These are phyloP conservation scores for Hansenula sp. DNA, from an alignment of 1,139 yeast species.

Conservation along the genomic window DNA sequence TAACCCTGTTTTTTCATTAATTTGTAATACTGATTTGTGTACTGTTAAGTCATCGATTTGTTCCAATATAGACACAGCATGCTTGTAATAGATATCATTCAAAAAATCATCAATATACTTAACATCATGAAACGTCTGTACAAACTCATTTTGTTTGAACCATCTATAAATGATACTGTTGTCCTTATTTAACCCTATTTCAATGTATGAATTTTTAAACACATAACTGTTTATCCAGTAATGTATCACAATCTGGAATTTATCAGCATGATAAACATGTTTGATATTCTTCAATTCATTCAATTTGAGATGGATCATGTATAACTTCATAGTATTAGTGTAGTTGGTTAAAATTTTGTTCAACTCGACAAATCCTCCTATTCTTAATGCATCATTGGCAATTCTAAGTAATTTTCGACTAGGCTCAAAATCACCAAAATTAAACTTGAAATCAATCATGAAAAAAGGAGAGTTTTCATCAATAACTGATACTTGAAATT, in stretches of 20 bases:
- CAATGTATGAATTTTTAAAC: constrained; percentile 50
- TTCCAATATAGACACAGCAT: constrained; percentile 30
- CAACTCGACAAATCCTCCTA: constrained; percentile 51
- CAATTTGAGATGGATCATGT: constrained; percentile 64
- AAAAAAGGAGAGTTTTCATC: constrained; percentile 70
- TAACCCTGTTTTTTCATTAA: constrained; percentile 31
- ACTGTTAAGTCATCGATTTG: constrained; percentile 24
- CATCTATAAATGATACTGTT: constrained; percentile 59
- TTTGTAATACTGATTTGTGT: constrained; percentile 17
- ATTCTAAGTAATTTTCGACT: constrained; percentile 27
- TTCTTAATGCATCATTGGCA: constrained; percentile 55
- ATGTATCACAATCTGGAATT: constrained; percentile 54
- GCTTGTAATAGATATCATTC: constrained; percentile 28
- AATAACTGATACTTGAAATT: constrained; percentile 66
- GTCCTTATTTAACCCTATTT: constrained; percentile 56
- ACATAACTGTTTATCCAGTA: constrained; percentile 61
- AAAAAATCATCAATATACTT: constrained; percentile 25
- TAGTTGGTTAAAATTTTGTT: constrained; percentile 68
- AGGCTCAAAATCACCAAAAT: constrained; percentile 39
- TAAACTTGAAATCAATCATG: constrained; percentile 70
- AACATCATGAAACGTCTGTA: constrained; percentile 25
- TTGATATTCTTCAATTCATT: constrained; percentile 47
- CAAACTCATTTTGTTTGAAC: constrained; percentile 55
- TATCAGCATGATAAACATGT: constrained; percentile 62
- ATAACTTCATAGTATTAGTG: constrained; percentile 69